These are phyloP conservation scores for Medicago lupulina DNA, from an alignment of 306 rosid genomes.

Conservation along the genomic window DNA sequence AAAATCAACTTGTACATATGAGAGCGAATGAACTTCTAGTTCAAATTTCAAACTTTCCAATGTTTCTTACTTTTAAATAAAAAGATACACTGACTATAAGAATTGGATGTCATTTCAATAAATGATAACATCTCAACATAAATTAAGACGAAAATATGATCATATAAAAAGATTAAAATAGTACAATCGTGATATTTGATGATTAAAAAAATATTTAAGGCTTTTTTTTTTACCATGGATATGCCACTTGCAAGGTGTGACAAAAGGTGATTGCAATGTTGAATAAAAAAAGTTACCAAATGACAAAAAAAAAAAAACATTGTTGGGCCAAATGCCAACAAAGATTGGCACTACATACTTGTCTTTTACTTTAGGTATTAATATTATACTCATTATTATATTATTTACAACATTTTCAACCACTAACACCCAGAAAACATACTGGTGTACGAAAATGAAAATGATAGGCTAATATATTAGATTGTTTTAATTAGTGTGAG, in stretches of 20 bases:
- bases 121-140: no score
- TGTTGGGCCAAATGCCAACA: conserved; percentile 31
- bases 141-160: no score
- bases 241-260: conserved; percentile 32
- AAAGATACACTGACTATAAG: no score
- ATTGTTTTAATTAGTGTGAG: neutral
- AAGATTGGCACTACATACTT: conserved; percentile 4
- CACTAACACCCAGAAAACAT: neutral
- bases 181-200: no score
- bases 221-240: no score
- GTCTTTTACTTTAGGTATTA: conserved; percentile 21
- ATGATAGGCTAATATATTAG: neutral
- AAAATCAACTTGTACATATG: no score
- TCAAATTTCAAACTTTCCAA: no score
- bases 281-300: conserved; percentile 11
- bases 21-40: no score
- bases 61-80: no score
- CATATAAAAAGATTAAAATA: no score
- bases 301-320: neutral
- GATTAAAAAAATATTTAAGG: no score
- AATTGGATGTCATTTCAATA: no score
- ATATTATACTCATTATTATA: neutral
- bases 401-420: conserved; percentile 10
- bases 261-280: conserved; percentile 25
- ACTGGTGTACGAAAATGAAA: conserved; percentile 3